phyloP scores from a whole-genome alignment of 2,329 filamentous ascomycete species.

The Microdochium bolleyi region DNA sequence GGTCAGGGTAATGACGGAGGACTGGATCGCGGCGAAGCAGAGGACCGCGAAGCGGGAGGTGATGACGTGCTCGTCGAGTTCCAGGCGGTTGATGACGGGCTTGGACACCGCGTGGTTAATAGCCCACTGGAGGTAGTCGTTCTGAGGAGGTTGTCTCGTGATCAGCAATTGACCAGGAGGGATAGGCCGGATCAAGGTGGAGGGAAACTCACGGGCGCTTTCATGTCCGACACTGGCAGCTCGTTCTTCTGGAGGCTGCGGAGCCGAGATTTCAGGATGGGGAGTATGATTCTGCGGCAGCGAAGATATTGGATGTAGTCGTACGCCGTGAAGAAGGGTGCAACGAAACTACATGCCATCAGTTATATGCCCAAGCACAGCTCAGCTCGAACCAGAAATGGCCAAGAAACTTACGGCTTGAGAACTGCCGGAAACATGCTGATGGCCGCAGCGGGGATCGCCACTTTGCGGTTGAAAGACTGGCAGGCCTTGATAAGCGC shows the following conservation, averaged over 20 bases:
- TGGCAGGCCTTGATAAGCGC: conserved; percentile 19
- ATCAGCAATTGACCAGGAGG: too few relatives aligned
- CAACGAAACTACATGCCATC: conserved; percentile 14
- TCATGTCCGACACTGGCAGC: conserved; percentile 7
- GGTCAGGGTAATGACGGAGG: conserved; percentile 27
- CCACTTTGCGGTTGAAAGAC: conserved; percentile 20
- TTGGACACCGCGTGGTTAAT: conserved; percentile 24
- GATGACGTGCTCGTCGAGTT: conserved; percentile 21
- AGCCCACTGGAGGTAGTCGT: conserved; percentile 31
- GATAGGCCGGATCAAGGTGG: too few relatives aligned
- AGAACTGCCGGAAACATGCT: conserved; percentile 19
- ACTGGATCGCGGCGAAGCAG: conserved; percentile 28
- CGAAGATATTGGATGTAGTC: conserved; percentile 21
- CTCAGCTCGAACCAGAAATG: too few relatives aligned
- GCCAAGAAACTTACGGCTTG: conserved; percentile 17
- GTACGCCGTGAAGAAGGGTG: conserved; percentile 17
- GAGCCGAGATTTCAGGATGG: conserved; percentile 22
- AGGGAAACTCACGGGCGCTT: conserved; percentile 11
- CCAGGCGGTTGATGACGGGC: conserved; percentile 11
- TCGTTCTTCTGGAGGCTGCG: conserved; percentile 9
- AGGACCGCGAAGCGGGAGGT: conserved; percentile 21
- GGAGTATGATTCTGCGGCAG: conserved; percentile 20
- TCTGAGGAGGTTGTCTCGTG: too few relatives aligned
- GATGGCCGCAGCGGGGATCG: conserved; percentile 16
- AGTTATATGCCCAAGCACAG: background rate